Evolutionary conservation across 2,329 filamentous ascomycete species (phyloP).

Genomic region (Colletotrichum chrysophilum): DNA sequence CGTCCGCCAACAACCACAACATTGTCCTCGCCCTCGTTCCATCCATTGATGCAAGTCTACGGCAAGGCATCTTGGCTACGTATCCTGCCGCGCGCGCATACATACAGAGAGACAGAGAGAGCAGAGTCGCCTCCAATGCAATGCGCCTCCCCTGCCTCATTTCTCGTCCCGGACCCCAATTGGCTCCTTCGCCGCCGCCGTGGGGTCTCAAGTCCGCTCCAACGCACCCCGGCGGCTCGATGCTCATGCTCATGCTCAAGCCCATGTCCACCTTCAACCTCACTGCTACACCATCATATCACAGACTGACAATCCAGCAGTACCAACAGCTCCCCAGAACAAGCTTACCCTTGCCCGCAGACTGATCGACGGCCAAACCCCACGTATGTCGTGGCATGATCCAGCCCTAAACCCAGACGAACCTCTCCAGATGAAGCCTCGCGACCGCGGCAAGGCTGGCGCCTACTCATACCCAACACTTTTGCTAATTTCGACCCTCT

Average conservation of each 20-base stretch:
- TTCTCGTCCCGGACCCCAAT: neutral
- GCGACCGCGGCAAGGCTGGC: constrained; percentile 33
- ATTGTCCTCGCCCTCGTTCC: neutral
- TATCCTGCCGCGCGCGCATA: neutral
- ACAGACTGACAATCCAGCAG: neutral
- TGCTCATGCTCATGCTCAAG: neutral
- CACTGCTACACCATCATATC: neutral
- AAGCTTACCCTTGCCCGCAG: neutral
- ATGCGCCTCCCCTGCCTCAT: constrained; percentile 17
- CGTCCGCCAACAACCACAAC: neutral
- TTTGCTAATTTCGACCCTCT: constrained; percentile 35
- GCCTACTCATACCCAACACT: constrained; percentile 35
- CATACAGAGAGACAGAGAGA: neutral
- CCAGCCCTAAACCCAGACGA: constrained; percentile 3
- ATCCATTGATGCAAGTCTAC: neutral
- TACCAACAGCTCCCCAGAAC: neutral
- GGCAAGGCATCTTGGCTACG: neutral
- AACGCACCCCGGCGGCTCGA: neutral
- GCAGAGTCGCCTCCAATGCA: neutral
- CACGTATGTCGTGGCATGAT: constrained; percentile 6
- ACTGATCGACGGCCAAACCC: neutral
- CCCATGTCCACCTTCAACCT: neutral
- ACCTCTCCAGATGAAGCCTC: neutral
- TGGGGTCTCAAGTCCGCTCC: neutral
- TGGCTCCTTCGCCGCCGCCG: constrained; percentile 5